Base-by-base conservation (phyloP, 495 filamentous ascomycete genomes). In the Xylaria grammica region DNA sequence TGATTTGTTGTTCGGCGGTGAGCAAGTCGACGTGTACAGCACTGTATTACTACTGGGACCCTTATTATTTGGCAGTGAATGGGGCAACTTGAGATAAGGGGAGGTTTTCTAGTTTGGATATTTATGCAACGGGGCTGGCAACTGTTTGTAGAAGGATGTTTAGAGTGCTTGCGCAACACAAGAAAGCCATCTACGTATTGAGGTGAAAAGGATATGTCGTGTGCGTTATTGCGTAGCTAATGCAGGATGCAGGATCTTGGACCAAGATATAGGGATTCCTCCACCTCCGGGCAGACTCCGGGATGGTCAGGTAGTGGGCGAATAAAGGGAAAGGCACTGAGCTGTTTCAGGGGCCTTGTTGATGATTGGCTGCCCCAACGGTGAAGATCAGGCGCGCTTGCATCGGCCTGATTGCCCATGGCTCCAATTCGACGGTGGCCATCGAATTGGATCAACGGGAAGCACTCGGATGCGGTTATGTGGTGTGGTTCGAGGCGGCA, bases 371-470 rank as follows among this genome's bases (percentile, higher is more conserved):
- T 48, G 38, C 52, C 52, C 51, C 54, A 51, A 58, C 50, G 56
- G 66, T 44, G 48, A 60, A 64, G 65, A 71, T 69, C 69, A 73
- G 71, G 71, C 71, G 69, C 68, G 62, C 63, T 24, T 71, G 71
- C 71, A 71, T 67, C 69, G 64, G 68, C 62, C 60, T 62, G 44
- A 55, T 63, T 63, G 63, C 54, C 67, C 59, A 71, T 65, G 62
- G 66, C 66, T 62, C 48, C 61, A 40, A 66, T 62, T 58, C 60
- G 61, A 54, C 58, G 27, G 53, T 52, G 60, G 56, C 56, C 65
- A 48, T 66, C 48, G 58, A 65, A 69, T 69, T 67, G 65, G 53
- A 48, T 58, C 54, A 52, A 42, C 32, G 34, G 48, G 49, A 62
- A 51, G 63, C 65, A 63, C 29, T 26, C 56, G 13, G 48, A 62